A percentile compares a stretch with the other conserved stretches of the same genome.
Conservation (phyloP, 2,329 filamentous ascomycete species). For the Emergomyces africanus region DNA sequence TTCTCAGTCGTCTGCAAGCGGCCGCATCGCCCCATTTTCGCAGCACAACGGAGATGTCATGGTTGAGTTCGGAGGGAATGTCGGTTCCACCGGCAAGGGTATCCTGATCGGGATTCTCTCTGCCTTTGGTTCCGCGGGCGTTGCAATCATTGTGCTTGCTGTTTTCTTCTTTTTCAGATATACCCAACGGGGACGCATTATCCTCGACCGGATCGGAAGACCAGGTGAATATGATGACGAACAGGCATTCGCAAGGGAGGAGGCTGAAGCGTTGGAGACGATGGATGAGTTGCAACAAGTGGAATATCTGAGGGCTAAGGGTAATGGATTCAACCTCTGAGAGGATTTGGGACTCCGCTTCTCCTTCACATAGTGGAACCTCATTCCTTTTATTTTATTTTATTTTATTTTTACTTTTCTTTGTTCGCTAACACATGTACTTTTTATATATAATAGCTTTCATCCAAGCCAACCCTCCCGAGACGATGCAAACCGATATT, state of each 20-base stretch:
- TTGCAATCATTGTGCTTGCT: constrained; percentile 67
- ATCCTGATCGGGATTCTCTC: constrained; percentile 91
- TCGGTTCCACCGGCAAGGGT: constrained; percentile 53
- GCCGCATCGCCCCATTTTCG: constrained; percentile 3
- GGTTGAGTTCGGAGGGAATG: constrained; percentile 25
- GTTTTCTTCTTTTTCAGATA: constrained; percentile 91
- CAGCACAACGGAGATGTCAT: constrained; percentile 5
- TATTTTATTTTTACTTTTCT: no score
- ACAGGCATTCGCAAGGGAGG: constrained; percentile 83
- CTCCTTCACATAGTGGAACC: neutral
- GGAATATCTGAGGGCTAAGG: constrained; percentile 91
- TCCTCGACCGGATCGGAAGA: constrained; percentile 82
- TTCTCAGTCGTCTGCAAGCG: constrained; percentile 2
- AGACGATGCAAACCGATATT: constrained; percentile 92
- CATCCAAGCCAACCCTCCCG: constrained; percentile 83
- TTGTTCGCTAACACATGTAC: neutral
- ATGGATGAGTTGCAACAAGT: constrained; percentile 90
- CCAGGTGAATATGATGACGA: constrained; percentile 98
- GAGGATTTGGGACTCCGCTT: neutral
- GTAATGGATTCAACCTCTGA: constrained; percentile 40
- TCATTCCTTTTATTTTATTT: no score
- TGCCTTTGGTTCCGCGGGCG: constrained; percentile 78
- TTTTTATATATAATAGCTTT: constrained; percentile 50
- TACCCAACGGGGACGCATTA: constrained; percentile 74
- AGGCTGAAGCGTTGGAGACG: constrained; percentile 83